Percentiles rank a stretch among this genome's conserved stretches.
Conservation (phyloP, 106 monocot genomes). For the Acorus gramineus region DNA sequence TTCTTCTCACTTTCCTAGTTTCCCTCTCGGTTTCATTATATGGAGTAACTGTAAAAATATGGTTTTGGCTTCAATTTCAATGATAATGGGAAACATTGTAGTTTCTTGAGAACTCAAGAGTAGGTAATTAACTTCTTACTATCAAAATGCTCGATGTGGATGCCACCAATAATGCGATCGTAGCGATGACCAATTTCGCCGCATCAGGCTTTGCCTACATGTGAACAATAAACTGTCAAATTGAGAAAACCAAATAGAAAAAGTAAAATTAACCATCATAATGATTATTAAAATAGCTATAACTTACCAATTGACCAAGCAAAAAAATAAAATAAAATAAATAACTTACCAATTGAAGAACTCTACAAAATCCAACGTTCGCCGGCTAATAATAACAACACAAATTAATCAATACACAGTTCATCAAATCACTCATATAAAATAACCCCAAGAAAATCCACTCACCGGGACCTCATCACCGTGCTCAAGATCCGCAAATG, state of each 20-base stretch:
- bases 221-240: background rate
- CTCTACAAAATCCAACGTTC: slow-evolving; percentile 71
- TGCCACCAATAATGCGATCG: slow-evolving; percentile 72
- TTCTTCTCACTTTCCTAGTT: too few relatives aligned
- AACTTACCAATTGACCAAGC: background rate
- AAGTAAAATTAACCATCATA: background rate
- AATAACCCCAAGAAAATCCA: background rate
- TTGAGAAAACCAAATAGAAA: background rate
- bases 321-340: background rate
- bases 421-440: background rate
- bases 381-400: slow-evolving; percentile 38
- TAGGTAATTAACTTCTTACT: slow-evolving; percentile 55
- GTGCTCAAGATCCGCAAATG: slow-evolving; percentile 61
- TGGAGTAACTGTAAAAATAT: too few relatives aligned
- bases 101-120: background rate
- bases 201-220: slow-evolving; percentile 90
- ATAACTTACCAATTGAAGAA: slow-evolving; percentile 70
- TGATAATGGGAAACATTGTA: too few relatives aligned
- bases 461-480: slow-evolving; percentile 64
- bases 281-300: background rate
- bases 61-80: too few relatives aligned
- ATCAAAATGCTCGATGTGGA: slow-evolving; percentile 80
- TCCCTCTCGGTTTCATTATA: too few relatives aligned
- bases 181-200: slow-evolving; percentile 57
- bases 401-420: slow-evolving; percentile 10